Evolutionary conservation across 179 eudicot species (phyloP).

Genomic region (Camellia oleifera): DNA sequence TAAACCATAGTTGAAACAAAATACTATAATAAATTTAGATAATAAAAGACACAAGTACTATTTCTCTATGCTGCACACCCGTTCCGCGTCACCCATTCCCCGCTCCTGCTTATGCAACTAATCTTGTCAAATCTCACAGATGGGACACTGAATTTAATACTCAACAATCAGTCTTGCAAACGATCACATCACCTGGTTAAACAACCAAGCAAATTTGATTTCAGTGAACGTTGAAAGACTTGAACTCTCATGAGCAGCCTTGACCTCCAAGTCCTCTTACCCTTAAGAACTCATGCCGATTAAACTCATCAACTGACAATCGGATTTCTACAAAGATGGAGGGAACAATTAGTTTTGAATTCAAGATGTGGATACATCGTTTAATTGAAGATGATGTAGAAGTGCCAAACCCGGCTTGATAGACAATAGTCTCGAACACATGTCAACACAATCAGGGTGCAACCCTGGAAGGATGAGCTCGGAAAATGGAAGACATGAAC

Average conservation of each 20-base stretch:
- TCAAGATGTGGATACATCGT: neutral
- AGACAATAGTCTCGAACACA: conserved; percentile 46
- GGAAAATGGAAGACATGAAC: conserved; percentile 38
- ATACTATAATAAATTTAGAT: no score
- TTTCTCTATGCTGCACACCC: no score
- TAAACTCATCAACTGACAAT: conserved; percentile 47
- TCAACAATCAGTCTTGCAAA: neutral
- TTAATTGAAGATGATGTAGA: neutral
- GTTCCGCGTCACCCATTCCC: no score
- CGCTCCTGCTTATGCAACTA: no score
- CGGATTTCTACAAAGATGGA: conserved; percentile 35
- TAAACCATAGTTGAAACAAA: no score
- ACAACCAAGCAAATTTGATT: neutral
- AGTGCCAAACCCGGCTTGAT: conserved; percentile 40
- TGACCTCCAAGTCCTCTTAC: conserved; percentile 11
- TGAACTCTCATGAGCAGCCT: neutral
- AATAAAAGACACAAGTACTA: no score
- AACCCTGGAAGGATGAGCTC: conserved; percentile 31
- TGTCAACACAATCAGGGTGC: conserved; percentile 44
- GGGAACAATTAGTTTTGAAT: neutral
- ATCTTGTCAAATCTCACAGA: no score
- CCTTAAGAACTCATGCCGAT: conserved; percentile 36
- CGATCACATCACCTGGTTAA: neutral
- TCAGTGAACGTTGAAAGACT: neutral
- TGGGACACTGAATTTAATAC: neutral